Evolutionary conservation across 306 rosid genomes (phyloP), one percentile per base, ranked within the genome.

Genomic region (Amphicarpaea edgeworthii): DNA sequence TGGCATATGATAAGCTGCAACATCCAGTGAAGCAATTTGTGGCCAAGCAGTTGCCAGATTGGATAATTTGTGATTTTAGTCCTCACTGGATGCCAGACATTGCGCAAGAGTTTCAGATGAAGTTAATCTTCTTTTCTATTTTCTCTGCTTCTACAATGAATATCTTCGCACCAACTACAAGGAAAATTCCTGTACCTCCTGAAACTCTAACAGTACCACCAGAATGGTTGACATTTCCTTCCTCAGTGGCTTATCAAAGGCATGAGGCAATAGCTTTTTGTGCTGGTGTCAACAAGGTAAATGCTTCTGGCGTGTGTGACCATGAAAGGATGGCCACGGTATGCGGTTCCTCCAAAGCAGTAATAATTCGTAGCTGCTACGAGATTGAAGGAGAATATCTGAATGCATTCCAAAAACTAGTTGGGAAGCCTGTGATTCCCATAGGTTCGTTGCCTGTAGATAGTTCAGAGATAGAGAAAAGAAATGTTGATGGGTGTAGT

Each of bases 371-470:
- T 28, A 28, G 32, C 4, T 28, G 32, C 32, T 28, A 28, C 4
- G 86, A 79, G 46, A 14, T 71, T 34, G 88, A 82, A 51, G 80
- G 82, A 32, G 55, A 79, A 5, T 84, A 79, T 30, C 57, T 87
- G 50, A 72, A 76, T 3, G 19, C 73, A 14, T 72, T 21, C 20
- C 24, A 65, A 16, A 57, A 84, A 46, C 46, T 78, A 5, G 51
- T 49, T 11, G 50, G 59, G 66, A 77, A 72, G 77, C 74, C 77
- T n/a, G 85, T 87, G 71, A 62, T 84, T 38, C 80, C 90, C 7
- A 15, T 72, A 15, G 90, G 90, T 41, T 16, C 82, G 40, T 78
- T 84, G 24, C 80, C 87, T 8, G 72, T 75, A 8, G 81, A 84
- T 7, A 76, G 17, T 46, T 57, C 79, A 4, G 20, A 54, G 19